These are phyloP conservation scores for Trichomonas vaginalis DNA, from an alignment of 208 protist genomes.

Conservation along the genomic window DNA sequence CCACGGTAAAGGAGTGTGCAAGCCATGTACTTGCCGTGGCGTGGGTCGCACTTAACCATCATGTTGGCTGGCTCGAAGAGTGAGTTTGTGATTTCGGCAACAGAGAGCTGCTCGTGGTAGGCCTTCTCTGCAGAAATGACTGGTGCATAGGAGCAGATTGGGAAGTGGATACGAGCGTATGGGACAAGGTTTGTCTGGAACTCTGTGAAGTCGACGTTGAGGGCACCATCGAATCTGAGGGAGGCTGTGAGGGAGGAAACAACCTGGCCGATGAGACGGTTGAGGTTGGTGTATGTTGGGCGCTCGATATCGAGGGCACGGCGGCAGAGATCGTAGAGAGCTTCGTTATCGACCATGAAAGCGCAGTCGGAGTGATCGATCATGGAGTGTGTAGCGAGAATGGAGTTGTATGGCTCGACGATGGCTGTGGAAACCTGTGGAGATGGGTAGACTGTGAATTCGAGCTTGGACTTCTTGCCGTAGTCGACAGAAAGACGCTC, in stretches of 20 bases:
- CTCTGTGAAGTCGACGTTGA: constrained; percentile 84
- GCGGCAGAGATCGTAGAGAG: constrained; percentile 27
- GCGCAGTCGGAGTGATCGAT: constrained; percentile 43
- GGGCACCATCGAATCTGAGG: constrained; percentile 72
- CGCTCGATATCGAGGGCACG: constrained; percentile 19
- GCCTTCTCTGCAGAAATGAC: constrained; percentile 65
- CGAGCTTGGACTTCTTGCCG: too few relatives aligned
- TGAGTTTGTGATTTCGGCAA: constrained; percentile 73
- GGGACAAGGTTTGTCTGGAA: constrained; percentile 89
- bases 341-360: constrained; percentile 38
- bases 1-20: constrained; percentile 87
- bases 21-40: constrained; percentile 85
- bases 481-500: too few relatives aligned
- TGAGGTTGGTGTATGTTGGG: constrained; percentile 76
- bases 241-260: constrained; percentile 77
- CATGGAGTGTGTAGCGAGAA: too few relatives aligned
- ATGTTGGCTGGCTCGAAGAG: constrained; percentile 79
- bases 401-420: too few relatives aligned
- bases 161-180: constrained; percentile 87
- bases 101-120: constrained; percentile 70
- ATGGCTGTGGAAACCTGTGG: too few relatives aligned
- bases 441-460: too few relatives aligned
- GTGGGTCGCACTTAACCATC: constrained; percentile 74
- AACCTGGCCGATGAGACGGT: constrained; percentile 75
- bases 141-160: constrained; percentile 70